phyloP scores from a whole-genome alignment of 73 alveolate species.

The Paramecium primaurelia region DNA sequence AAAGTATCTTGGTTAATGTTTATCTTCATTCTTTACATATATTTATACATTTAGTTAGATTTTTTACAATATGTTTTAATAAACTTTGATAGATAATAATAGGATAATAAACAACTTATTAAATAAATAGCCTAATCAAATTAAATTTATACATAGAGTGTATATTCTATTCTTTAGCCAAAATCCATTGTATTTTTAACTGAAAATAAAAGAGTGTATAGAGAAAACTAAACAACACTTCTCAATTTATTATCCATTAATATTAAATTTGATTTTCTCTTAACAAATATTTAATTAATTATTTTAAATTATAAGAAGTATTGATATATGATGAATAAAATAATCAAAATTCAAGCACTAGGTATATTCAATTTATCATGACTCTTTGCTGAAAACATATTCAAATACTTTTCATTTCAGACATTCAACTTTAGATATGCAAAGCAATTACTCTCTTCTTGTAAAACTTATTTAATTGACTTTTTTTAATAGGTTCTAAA shows the following conservation, averaged over 20 bases:
- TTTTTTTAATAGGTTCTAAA: neutral
- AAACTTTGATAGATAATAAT: neutral
- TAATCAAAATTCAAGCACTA: neutral
- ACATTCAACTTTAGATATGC: neutral
- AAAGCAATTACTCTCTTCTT: neutral
- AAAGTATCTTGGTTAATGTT: neutral
- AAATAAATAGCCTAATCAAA: neutral
- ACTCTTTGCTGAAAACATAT: neutral
- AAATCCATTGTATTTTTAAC: neutral
- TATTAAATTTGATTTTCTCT: neutral
- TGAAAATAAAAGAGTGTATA: neutral
- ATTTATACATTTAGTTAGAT: neutral
- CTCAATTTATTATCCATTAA: neutral
- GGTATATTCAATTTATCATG: neutral
- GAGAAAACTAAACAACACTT: neutral
- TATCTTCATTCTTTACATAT: neutral
- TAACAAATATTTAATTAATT: neutral
- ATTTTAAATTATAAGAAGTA: neutral
- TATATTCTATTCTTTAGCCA: neutral
- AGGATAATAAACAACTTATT: neutral
- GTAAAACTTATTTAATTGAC: neutral
- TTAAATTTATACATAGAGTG: neutral
- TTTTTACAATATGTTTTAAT: neutral
- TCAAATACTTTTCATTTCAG: neutral
- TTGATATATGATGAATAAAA: neutral